Evolutionary conservation across 495 filamentous ascomycete species (phyloP).

Genomic region (Annulohypoxylon stygium): DNA sequence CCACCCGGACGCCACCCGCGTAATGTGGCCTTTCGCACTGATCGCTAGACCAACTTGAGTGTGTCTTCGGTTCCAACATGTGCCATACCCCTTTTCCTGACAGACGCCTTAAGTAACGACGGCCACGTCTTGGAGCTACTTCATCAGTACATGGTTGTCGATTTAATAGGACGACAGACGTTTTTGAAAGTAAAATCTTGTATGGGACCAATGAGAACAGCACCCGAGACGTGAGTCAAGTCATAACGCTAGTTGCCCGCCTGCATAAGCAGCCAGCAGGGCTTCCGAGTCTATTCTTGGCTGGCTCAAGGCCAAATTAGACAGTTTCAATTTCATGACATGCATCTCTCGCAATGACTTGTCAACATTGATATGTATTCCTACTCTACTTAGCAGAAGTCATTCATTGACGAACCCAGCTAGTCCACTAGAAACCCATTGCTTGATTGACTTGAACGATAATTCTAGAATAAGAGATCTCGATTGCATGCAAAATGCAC

Average conservation of each 20-base stretch:
- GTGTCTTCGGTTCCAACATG: background rate
- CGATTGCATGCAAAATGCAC: slow-evolving; percentile 46
- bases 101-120: slow-evolving; percentile 29
- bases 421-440: background rate
- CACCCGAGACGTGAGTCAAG: slow-evolving; percentile 28
- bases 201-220: slow-evolving; percentile 30
- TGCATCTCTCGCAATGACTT: slow-evolving; percentile 39
- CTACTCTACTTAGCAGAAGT: slow-evolving; percentile 1
- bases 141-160: slow-evolving; percentile 10
- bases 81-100: slow-evolving; percentile 16
- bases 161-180: slow-evolving; percentile 19
- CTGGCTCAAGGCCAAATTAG: slow-evolving; percentile 28
- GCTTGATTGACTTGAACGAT: slow-evolving; percentile 1
- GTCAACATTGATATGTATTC: slow-evolving; percentile 23
- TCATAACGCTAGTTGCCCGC: slow-evolving; percentile 14
- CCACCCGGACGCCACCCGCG: background rate
- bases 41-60: background rate
- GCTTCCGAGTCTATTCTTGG: slow-evolving; percentile 34
- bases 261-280: slow-evolving; percentile 32
- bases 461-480: slow-evolving; percentile 32
- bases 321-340: slow-evolving; percentile 32
- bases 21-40: background rate
- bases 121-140: slow-evolving; percentile 34
- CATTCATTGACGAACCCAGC: background rate
- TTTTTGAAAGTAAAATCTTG: slow-evolving; percentile 11